Conservation (phyloP, 371 early-diverging fungal genomes). For the Mortierella sp. region DNA sequence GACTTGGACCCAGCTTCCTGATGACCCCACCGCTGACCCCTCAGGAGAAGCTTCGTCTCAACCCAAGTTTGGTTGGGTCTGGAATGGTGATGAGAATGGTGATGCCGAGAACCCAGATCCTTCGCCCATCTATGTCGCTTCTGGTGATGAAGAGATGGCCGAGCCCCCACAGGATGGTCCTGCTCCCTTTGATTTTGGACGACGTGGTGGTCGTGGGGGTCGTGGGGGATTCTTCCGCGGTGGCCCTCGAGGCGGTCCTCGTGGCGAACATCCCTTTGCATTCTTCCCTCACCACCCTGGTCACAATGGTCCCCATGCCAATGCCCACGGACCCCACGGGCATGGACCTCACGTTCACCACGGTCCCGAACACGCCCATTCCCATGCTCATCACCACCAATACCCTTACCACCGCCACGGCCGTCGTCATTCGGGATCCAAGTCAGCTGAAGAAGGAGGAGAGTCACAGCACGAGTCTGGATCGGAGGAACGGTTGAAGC, state of each 20-base stretch:
- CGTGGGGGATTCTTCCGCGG: constrained; percentile 33
- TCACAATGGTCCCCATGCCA: not conserved
- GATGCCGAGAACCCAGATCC: constrained; percentile 32
- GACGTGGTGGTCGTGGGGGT: not conserved
- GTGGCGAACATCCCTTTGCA: not conserved
- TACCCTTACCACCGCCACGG: constrained; percentile 13
- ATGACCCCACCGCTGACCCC: not conserved
- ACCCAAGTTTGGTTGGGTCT: constrained; percentile 52
- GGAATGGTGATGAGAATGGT: constrained; percentile 26
- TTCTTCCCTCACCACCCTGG: constrained; percentile 27
- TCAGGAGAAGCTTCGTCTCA: constrained; percentile 11
- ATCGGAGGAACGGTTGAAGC: constrained; percentile 35
- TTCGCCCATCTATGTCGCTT: constrained; percentile 28
- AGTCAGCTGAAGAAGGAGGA: constrained; percentile 35
- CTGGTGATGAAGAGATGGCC: constrained; percentile 45
- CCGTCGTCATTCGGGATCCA: constrained; percentile 45
- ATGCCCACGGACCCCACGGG: not conserved
- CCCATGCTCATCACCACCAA: constrained; percentile 11
- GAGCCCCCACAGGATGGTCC: constrained; percentile 13
- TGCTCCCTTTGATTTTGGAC: not conserved
- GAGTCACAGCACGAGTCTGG: not conserved
- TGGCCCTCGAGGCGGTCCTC: constrained; percentile 6
- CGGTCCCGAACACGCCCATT: constrained; percentile 5
- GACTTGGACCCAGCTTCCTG: constrained; percentile 38
- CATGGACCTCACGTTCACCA: not conserved